Conservation (phyloP, 2,329 filamentous ascomycete species). For the Diplodia scrobiculata region DNA sequence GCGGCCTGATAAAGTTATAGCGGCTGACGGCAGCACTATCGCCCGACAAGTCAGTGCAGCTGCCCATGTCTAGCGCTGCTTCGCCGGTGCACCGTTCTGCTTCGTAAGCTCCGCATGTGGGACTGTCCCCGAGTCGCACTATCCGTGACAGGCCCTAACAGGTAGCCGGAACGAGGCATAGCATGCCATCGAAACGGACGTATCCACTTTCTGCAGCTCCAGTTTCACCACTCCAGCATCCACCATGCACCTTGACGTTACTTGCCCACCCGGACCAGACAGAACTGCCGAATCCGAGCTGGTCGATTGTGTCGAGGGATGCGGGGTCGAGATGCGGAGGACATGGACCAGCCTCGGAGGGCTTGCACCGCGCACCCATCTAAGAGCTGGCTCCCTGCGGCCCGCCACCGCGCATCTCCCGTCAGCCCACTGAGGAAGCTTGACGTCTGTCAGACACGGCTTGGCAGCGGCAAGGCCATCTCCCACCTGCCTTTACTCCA, state of each 20-base stretch:
- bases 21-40: background rate
- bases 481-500: background rate
- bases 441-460: background rate
- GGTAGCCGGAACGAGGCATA: background rate
- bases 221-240: background rate
- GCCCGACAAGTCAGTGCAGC: background rate
- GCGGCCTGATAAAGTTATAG: background rate
- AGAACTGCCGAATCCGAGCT: background rate
- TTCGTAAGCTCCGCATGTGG: background rate
- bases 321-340: background rate
- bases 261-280: background rate
- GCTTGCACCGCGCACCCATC: background rate
- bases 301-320: background rate
- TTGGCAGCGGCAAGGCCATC: background rate
- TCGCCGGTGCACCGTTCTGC: background rate
- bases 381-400: background rate
- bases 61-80: background rate
- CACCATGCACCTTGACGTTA: background rate
- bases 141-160: background rate
- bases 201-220: background rate
- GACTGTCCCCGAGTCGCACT: background rate
- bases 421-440: background rate
- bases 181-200: background rate
- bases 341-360: background rate
- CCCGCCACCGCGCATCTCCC: background rate